These are phyloP conservation scores for Inga oerstediana DNA, from an alignment of 306 rosid species.

Conservation along the genomic window DNA sequence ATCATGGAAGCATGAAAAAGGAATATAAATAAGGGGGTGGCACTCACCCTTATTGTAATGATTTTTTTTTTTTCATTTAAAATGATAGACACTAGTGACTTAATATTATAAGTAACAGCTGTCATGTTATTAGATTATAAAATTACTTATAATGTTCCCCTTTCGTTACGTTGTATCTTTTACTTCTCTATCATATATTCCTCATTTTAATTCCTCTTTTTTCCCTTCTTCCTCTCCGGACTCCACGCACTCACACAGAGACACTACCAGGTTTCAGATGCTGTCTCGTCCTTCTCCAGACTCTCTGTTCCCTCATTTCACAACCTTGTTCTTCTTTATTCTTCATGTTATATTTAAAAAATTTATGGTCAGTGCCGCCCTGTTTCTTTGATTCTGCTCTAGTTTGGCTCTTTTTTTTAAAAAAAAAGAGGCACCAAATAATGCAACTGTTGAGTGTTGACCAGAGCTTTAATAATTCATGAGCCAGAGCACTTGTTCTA, in stretches of 20 bases:
- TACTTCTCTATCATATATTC: conserved; percentile 21
- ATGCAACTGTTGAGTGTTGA: conserved; percentile 12
- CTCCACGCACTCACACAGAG: neutral
- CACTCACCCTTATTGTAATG: neutral
- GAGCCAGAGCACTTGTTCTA: neutral
- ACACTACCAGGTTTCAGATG: neutral
- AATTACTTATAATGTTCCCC: no score
- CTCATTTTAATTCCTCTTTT: neutral
- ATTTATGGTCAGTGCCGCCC: neutral
- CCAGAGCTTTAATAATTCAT: conserved; percentile 19
- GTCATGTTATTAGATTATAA: no score
- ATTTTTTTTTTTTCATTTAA: no score
- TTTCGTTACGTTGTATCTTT: neutral
- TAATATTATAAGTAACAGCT: no score
- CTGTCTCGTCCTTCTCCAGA: neutral
- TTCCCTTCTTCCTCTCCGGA: neutral
- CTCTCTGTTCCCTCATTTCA: neutral
- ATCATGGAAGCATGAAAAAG: neutral
- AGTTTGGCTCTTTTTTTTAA: neutral
- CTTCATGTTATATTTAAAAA: neutral
- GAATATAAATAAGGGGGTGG: neutral
- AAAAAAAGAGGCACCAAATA: neutral
- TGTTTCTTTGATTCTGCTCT: neutral
- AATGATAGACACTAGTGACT: no score
- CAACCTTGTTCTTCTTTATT: neutral